Conservation (phyloP, 306 rosid species). For the Sindora glabra region DNA sequence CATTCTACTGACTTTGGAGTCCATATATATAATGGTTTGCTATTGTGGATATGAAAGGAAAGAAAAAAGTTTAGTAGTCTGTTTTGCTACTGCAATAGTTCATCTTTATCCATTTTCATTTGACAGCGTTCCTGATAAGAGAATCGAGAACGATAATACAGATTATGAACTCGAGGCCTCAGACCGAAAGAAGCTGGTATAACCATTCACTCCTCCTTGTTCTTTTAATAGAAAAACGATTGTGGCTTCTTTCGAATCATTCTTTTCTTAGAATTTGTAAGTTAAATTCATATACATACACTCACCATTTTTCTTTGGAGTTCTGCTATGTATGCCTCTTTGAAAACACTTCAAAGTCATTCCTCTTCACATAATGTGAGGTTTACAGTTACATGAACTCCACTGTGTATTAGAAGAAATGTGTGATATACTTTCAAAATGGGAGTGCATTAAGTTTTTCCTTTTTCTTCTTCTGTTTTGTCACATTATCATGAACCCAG, state of each 20-base stretch:
- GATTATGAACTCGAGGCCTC: slow-evolving; percentile 37
- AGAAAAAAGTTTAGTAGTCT: too few relatives aligned
- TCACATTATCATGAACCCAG: too few relatives aligned
- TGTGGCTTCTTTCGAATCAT: not conserved
- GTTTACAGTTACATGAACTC: too few relatives aligned
- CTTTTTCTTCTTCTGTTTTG: too few relatives aligned
- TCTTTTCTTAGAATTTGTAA: not conserved
- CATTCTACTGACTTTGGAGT: slow-evolving; percentile 4
- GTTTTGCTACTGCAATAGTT: not conserved
- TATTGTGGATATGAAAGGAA: not conserved
- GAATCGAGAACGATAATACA: slow-evolving; percentile 35
- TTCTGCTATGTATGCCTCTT: too few relatives aligned
- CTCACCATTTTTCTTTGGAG: too few relatives aligned
- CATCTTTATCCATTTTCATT: slow-evolving; percentile 15
- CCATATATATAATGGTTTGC: slow-evolving; percentile 10
- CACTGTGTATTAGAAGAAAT: too few relatives aligned
- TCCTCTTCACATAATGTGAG: too few relatives aligned
- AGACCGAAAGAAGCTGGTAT: slow-evolving; percentile 60
- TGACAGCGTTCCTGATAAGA: slow-evolving; percentile 76
- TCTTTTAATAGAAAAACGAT: not conserved
- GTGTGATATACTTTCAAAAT: too few relatives aligned
- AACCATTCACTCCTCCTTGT: slow-evolving; percentile 2
- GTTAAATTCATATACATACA: not conserved
- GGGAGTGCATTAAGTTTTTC: too few relatives aligned
- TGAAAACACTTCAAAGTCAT: too few relatives aligned